Percentiles rank a stretch among this genome's conserved stretches.
These are phyloP conservation scores for Tulasnella sp. DNA, from an alignment of 768 basidiomycete genomes.

Conservation along the genomic window DNA sequence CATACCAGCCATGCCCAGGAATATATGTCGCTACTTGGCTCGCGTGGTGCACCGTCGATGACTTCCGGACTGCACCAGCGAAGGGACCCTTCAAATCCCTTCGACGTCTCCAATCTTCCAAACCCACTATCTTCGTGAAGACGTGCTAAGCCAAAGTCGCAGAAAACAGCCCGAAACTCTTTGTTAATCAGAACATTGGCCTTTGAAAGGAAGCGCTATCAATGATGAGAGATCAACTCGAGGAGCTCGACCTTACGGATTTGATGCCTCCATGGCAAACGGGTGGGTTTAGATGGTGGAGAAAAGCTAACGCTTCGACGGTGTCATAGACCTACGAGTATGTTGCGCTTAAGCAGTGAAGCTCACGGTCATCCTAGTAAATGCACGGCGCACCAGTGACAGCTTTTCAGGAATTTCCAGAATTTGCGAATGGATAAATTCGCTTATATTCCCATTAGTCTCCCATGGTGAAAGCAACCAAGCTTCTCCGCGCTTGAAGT, in stretches of 20 bases:
- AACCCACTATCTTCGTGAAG: background rate
- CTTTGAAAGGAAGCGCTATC: background rate
- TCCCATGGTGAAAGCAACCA: too few relatives aligned
- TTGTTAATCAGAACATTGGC: background rate
- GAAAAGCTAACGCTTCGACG: too few relatives aligned
- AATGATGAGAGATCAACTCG: background rate
- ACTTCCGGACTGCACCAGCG: slow-evolving; percentile 11
- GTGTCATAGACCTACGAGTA: too few relatives aligned
- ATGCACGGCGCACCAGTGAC: too few relatives aligned
- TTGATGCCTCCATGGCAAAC: background rate
- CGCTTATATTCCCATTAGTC: too few relatives aligned
- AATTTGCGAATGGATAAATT: too few relatives aligned
- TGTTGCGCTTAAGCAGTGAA: too few relatives aligned
- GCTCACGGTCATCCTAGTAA: too few relatives aligned
- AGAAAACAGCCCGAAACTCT: background rate
- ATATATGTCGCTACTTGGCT: background rate
- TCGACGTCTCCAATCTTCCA: slow-evolving; percentile 5
- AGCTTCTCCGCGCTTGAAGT: too few relatives aligned
- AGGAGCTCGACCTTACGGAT: background rate
- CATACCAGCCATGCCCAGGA: slow-evolving; percentile 4
- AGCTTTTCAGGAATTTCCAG: too few relatives aligned
- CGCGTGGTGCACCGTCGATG: background rate
- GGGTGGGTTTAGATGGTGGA: too few relatives aligned
- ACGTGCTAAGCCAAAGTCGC: slow-evolving; percentile 9
- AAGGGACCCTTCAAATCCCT: background rate